phyloP scores from a whole-genome alignment of 257 asterid genomes.

The Apocynum venetum region DNA sequence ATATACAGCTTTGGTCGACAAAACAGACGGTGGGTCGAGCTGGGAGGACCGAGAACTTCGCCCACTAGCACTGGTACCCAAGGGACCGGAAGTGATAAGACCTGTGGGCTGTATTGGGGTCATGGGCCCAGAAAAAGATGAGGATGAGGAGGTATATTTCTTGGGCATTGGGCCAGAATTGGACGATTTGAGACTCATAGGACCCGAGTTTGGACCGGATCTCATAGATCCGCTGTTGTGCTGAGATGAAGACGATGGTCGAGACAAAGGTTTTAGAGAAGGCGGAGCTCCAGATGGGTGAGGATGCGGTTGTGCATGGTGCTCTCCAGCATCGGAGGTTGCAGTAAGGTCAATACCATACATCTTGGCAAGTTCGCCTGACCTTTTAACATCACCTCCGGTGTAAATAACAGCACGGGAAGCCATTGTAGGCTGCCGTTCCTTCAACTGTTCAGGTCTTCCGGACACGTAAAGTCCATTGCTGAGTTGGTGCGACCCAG shows the following conservation, averaged over 20 bases:
- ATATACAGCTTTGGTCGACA: constrained; percentile 49
- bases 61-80: constrained; percentile 49
- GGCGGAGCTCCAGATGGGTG: constrained; percentile 26
- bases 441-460: constrained; percentile 68
- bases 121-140: constrained; percentile 85
- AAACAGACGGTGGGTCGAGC: constrained; percentile 41
- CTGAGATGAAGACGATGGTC: constrained; percentile 53
- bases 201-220: constrained; percentile 89
- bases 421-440: constrained; percentile 63
- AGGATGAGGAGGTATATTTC: constrained; percentile 46
- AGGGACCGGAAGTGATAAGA: constrained; percentile 76
- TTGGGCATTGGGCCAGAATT: constrained; percentile 69
- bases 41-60: constrained; percentile 66
- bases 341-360: constrained; percentile 53
- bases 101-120: constrained; percentile 72
- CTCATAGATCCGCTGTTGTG: constrained; percentile 80
- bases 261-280: constrained; percentile 49
- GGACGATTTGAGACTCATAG: constrained; percentile 30
- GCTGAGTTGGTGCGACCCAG: constrained; percentile 88
- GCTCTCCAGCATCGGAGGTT: constrained; percentile 33
- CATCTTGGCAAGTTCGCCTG: constrained; percentile 91
- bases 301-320: constrained; percentile 21
- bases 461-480: constrained; percentile 88
- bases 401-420: constrained; percentile 80
- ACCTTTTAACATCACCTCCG: constrained; percentile 85